A percentile compares a stretch with the other conserved stretches of the same genome.
These are phyloP conservation scores for Candida dubliniensis DNA, from an alignment of 1,139 yeast genomes.

Conservation along the genomic window DNA sequence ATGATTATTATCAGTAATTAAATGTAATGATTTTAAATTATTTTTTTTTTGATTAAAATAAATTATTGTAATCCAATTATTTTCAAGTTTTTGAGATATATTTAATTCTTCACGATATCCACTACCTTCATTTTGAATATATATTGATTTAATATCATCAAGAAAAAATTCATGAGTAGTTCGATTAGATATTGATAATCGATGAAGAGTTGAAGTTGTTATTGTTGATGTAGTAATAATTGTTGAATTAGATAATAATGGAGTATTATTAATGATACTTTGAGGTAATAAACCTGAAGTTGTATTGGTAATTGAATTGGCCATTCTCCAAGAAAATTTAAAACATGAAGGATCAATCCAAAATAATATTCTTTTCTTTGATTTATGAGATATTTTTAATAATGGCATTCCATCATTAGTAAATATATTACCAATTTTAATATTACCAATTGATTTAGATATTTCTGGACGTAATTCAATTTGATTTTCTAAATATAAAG, in stretches of 20 bases:
- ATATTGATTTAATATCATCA: slow-evolving; percentile 69
- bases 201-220: slow-evolving; percentile 10
- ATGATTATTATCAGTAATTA: slow-evolving; percentile 64
- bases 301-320: slow-evolving; percentile 15
- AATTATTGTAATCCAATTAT: slow-evolving; percentile 78
- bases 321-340: slow-evolving; percentile 50
- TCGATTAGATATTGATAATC: slow-evolving; percentile 17
- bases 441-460: slow-evolving; percentile 15
- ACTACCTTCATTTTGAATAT: slow-evolving; percentile 69
- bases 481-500: slow-evolving; percentile 4
- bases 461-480: slow-evolving; percentile 13
- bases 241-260: slow-evolving; percentile 18
- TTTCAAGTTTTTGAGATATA: slow-evolving; percentile 62
- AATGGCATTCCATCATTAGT: slow-evolving; percentile 50
- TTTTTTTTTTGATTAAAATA: slow-evolving; percentile 63
- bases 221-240: slow-evolving; percentile 14
- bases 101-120: slow-evolving; percentile 84
- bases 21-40: slow-evolving; percentile 59
- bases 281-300: slow-evolving; percentile 1
- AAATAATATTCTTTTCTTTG: slow-evolving; percentile 51
- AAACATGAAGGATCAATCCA: slow-evolving; percentile 34
- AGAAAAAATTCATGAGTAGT: slow-evolving; percentile 52
- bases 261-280: slow-evolving; percentile 13
- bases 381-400: slow-evolving; percentile 67
- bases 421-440: slow-evolving; percentile 25